Percentiles rank a stretch among this genome's conserved stretches.
These are phyloP conservation scores for Trypanosomatidae sp. DNA, from an alignment of 208 protist species.

Conservation along the genomic window DNA sequence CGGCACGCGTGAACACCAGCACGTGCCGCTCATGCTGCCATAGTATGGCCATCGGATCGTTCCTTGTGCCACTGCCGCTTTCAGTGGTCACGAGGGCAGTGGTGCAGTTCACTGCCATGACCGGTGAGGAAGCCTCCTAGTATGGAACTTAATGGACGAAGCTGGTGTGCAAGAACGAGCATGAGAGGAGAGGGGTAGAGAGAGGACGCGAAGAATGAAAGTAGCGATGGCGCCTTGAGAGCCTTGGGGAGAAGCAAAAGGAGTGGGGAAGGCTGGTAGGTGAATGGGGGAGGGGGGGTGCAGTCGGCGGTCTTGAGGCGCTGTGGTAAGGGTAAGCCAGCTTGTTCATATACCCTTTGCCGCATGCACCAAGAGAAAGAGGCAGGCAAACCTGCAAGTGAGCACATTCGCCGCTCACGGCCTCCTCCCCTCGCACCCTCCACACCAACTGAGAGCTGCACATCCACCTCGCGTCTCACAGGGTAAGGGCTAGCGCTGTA, in stretches of 20 bases:
- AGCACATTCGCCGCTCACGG: not conserved
- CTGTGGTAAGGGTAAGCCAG: not conserved
- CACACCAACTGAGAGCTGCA: not conserved
- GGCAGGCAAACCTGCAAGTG: not conserved
- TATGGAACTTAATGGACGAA: not conserved
- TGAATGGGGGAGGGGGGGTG: not conserved
- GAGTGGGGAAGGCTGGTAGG: too few relatives aligned
- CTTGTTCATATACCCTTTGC: not conserved
- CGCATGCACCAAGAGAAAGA: not conserved
- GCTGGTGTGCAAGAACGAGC: too few relatives aligned
- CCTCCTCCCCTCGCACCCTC: not conserved
- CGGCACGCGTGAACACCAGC: conserved; percentile 84
- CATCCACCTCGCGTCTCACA: not conserved
- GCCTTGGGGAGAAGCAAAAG: too few relatives aligned
- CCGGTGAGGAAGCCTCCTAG: not conserved
- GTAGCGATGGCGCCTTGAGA: too few relatives aligned
- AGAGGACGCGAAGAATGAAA: not conserved
- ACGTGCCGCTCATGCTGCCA: conserved; percentile 62
- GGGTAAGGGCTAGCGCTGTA: not conserved
- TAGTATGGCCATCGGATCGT: conserved; percentile 24
- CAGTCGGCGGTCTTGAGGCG: not conserved
- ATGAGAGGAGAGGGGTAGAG: not conserved
- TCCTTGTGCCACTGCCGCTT: too few relatives aligned
- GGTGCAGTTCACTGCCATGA: not conserved
- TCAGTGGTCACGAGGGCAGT: not conserved